phyloP scores from a whole-genome alignment of 768 basidiomycete genomes.

The Suillus luteus region DNA sequence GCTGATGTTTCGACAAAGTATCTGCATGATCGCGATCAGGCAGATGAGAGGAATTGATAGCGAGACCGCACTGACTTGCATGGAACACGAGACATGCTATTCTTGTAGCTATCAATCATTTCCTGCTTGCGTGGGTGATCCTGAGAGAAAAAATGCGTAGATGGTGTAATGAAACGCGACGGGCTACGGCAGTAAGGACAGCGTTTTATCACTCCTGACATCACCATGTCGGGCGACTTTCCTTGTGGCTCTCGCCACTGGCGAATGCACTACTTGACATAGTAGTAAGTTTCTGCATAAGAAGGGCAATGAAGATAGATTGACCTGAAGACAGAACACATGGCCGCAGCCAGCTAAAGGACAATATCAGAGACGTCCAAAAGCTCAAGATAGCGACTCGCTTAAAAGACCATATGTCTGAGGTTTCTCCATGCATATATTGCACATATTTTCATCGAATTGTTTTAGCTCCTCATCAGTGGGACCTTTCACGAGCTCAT shows the following conservation, averaged over 20 bases:
- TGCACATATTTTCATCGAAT: slow-evolving; percentile 55
- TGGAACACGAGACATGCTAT: slow-evolving; percentile 68
- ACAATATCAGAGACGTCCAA: slow-evolving; percentile 6
- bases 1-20: slow-evolving; percentile 60
- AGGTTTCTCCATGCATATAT: slow-evolving; percentile 77
- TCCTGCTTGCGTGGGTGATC: slow-evolving; percentile 53
- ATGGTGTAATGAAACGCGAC: slow-evolving; percentile 73
- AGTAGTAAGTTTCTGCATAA: slow-evolving; percentile 11
- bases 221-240: slow-evolving; percentile 51
- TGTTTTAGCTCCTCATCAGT: slow-evolving; percentile 26
- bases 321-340: slow-evolving; percentile 72
- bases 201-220: slow-evolving; percentile 66
- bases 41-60: neutral
- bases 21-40: slow-evolving; percentile 34
- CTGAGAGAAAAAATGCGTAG: slow-evolving; percentile 63
- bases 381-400: slow-evolving; percentile 31
- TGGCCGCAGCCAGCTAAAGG: slow-evolving; percentile 69
- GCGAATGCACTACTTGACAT: slow-evolving; percentile 62
- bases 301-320: slow-evolving; percentile 19
- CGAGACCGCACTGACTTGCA: slow-evolving; percentile 53
- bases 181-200: slow-evolving; percentile 76
- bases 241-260: slow-evolving; percentile 70
- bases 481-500: slow-evolving; percentile 37
- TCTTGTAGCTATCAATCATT: slow-evolving; percentile 60
- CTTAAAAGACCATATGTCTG: slow-evolving; percentile 67